A percentile compares a stretch with the other conserved stretches of the same genome.
Evolutionary conservation across 1,284 basidiomycete genomes (phyloP).

Genomic region (Sporisorium exsertum): DNA sequence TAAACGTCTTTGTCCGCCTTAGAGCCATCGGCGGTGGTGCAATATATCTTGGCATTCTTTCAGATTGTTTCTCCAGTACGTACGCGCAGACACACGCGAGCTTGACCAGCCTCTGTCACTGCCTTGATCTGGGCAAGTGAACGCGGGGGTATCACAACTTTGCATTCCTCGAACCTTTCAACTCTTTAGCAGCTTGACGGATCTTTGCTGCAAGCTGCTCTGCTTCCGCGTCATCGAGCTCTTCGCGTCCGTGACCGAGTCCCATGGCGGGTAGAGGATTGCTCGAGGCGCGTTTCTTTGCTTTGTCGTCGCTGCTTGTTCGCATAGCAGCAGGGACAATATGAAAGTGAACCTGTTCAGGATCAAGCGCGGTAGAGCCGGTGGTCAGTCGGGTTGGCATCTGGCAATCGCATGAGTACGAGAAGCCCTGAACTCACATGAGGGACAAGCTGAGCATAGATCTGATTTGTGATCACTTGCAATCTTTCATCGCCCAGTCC

Average conservation of each 20-base stretch:
- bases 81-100: background rate
- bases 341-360: constrained; percentile 79
- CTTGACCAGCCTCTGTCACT: background rate
- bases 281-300: constrained; percentile 15
- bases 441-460: constrained; percentile 83
- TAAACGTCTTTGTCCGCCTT: constrained; percentile 4
- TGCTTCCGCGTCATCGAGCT: constrained; percentile 57
- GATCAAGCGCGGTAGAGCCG: background rate
- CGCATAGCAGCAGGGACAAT: constrained; percentile 79
- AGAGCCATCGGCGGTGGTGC: constrained; percentile 3
- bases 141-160: constrained; percentile 22
- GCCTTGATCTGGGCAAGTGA: background rate
- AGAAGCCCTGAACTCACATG: constrained; percentile 73
- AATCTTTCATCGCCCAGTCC: constrained; percentile 56
- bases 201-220: constrained; percentile 33
- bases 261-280: constrained; percentile 32
- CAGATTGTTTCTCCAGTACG: background rate
- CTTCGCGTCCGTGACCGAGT: constrained; percentile 57
- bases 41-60: constrained; percentile 19
- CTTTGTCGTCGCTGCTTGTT: constrained; percentile 24
- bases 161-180: constrained; percentile 10
- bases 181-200: constrained; percentile 17
- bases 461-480: constrained; percentile 72
- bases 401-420: background rate
- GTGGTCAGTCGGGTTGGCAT: background rate